Percentiles rank a stretch among this genome's conserved stretches.
Conservation (phyloP, 345 rosid genomes). For the Salix suchowensis region DNA sequence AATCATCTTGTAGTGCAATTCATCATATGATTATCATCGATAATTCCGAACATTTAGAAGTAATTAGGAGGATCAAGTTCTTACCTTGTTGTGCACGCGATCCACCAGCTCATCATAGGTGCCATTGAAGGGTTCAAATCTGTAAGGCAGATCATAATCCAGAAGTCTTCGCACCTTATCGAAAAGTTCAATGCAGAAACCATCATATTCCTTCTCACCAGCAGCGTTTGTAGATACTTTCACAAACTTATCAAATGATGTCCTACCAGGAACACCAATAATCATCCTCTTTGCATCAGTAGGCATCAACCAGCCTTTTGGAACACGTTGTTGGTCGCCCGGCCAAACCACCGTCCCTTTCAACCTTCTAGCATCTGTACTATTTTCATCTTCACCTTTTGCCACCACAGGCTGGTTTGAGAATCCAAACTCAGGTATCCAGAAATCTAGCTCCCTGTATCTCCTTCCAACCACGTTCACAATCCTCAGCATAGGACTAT, state of each 20-base stretch:
- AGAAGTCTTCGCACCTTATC: not conserved
- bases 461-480: conserved; percentile 32
- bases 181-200: conserved; percentile 53
- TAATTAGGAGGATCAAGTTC: not conserved
- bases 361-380: not conserved
- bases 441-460: conserved; percentile 40
- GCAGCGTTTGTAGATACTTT: conserved; percentile 17
- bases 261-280: conserved; percentile 41
- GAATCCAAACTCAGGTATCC: conserved; percentile 36
- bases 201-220: conserved; percentile 5
- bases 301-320: conserved; percentile 43
- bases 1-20: no score
- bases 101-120: conserved; percentile 41
- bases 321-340: conserved; percentile 12
- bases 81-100: conserved; percentile 44
- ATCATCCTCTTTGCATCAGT: conserved; percentile 23
- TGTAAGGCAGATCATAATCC: conserved; percentile 23
- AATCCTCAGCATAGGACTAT: not conserved
- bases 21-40: no score
- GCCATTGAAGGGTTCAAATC: conserved; percentile 24
- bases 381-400: not conserved
- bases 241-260: conserved; percentile 23
- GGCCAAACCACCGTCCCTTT: conserved; percentile 34
- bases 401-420: not conserved
- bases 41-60: not conserved